Evolutionary conservation across 2,329 filamentous ascomycete species (phyloP), one percentile per base, ranked within the genome.

Genomic region (Ophiostoma quercus): DNA sequence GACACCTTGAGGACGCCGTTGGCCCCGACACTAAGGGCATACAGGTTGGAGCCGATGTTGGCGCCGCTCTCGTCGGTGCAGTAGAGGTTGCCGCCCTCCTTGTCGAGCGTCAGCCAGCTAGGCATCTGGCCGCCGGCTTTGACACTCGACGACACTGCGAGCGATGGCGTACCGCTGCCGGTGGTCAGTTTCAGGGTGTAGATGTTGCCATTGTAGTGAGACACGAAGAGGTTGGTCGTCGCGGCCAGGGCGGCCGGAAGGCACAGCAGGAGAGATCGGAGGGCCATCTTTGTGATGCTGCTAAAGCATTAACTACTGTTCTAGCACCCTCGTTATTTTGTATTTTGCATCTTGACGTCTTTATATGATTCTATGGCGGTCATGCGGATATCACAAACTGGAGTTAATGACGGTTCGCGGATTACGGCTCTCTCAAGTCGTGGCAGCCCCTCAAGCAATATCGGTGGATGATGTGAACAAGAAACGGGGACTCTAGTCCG

Each of bases 31-130:
- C 43, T 47, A 16, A 47, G 43, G 16, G 43, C 43, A 47, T 47
- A 47, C 43, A 47, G 43, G 43, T 19, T 47, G 16, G 16, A 47
- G 14, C 43, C 14, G 5, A 78, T 79, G 68, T 76, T 76, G 72
- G 77, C 77, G 12, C 68, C 70, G 69, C 75, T 75, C 73, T 80
- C 79, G 68, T 81, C 79, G 22, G 79, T 77, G 57, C 77, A 77
- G 70, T 79, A 81, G n/a, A 80, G 74, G 8, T 72, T 77, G 12
- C 75, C 73, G 19, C 73, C 72, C 19, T 69, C 74, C n/a, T 75
- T 73, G 71, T 80, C 77, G 34, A 79, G 73, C 14, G 76, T 76
- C 62, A 81, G 70, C 79, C 79, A 81, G 51, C 79, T 77, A n/a
- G 79, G 79, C 71, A 79, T 74, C 60, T 71, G 74, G 9, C 78